These are phyloP conservation scores for Salix caprea DNA, from an alignment of 345 rosid genomes.

Conservation along the genomic window DNA sequence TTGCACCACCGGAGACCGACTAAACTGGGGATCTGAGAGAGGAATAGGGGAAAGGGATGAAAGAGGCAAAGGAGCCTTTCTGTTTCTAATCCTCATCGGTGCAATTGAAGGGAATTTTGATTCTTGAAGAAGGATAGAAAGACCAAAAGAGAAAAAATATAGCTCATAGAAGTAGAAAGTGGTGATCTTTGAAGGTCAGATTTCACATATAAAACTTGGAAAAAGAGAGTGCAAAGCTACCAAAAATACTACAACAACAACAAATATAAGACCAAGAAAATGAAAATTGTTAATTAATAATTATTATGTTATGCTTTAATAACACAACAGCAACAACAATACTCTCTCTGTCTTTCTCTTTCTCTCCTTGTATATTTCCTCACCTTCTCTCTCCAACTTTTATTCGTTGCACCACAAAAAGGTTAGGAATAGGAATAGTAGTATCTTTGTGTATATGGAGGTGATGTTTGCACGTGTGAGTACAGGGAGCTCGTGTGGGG, in stretches of 20 bases:
- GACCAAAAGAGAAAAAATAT: not conserved
- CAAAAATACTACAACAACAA: conserved; percentile 4
- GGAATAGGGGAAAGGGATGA: conserved; percentile 75
- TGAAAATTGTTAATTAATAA: no score
- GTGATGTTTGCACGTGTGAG: conserved; percentile 36
- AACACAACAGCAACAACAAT: not conserved
- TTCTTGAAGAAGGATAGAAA: not conserved
- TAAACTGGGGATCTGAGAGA: conserved; percentile 70
- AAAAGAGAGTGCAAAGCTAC: conserved; percentile 27
- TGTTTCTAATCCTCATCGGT: conserved; percentile 93
- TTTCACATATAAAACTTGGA: not conserved
- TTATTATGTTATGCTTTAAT: conserved; percentile 4
- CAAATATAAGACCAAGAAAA: conserved; percentile 1
- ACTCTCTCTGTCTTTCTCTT: not conserved
- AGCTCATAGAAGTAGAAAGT: not conserved
- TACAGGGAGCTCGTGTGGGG: conserved; percentile 13
- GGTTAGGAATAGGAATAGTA: conserved; percentile 22
- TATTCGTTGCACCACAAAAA: conserved; percentile 66
- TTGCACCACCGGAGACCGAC: conserved; percentile 53
- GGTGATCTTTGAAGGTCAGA: conserved; percentile 20
- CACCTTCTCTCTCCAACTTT: conserved; percentile 44
- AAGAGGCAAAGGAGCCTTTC: conserved; percentile 67
- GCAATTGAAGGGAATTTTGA: conserved; percentile 9
- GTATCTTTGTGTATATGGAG: not conserved
- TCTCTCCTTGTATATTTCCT: not conserved